Evolutionary conservation across 306 rosid species (phyloP), one percentile per base, ranked within the genome.

Genomic region (Senna tora): DNA sequence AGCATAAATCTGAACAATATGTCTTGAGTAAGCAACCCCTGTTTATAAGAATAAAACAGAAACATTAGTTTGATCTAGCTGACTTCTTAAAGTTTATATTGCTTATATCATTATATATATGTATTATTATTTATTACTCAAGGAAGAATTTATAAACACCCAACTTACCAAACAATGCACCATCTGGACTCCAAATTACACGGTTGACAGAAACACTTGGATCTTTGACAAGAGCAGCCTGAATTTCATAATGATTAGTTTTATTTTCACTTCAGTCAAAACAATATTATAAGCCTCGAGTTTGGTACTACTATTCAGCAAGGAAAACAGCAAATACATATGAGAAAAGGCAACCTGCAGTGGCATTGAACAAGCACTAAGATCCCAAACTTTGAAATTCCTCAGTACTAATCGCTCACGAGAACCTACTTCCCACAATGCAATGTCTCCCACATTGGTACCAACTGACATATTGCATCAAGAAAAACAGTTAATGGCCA

Each of bases 151-250:
- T 2, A 51, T 73, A 64, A 51, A 75, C 2, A 36, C 69, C 55
- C 67, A 70, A 72, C 91, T 79, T 77, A 94, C 98, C 98, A 69
- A 94, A 94, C 72, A 89, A 87, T 64, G 91, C 67, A 60, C 98
- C 98, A 68, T 94, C 97, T 19, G 98, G 97, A 75, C 98, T 91
- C 98, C 98, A 94, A 66, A 89, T 94, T 25, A 94, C 98, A 52
- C 98, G 98, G 80, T 94, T 94, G 32, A 94, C 98, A 41, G 97
- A 94, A 74, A 94, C 96, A 74, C 85, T 78, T 0, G 97, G 98
- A 67, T 94, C 98, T 89, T 94, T 94, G 52, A 89, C 91, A 73
- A 94, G 85, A 81, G 96, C 89, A 82, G 96, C 78, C 97, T 94
- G 86, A 82, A 86, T 61, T 76, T 33, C 51, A 80, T 49, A 16